Conservation (phyloP, 257 asterid genomes). For the Petrea volubilis region DNA sequence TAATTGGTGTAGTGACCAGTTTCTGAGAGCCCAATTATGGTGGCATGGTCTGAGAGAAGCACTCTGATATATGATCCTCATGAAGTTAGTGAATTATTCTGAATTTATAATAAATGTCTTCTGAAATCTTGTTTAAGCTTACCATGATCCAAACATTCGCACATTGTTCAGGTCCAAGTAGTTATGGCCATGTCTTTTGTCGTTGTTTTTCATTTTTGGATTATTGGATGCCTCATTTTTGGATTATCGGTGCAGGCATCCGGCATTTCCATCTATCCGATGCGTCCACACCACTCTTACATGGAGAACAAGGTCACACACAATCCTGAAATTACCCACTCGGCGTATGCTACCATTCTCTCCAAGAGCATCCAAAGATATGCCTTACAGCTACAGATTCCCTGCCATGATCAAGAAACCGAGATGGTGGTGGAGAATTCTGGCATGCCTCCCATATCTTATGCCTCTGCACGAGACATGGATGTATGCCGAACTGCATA, state of each 20-base stretch:
- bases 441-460: constrained; percentile 88
- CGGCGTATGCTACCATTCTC: constrained; percentile 24
- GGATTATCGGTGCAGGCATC: constrained; percentile 37
- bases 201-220: neutral
- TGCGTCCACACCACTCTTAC: constrained; percentile 51
- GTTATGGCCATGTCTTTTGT: neutral
- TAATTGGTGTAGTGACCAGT: neutral
- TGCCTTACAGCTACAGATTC: constrained; percentile 59
- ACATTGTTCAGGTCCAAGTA: neutral
- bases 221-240: constrained; percentile 16
- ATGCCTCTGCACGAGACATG: constrained; percentile 93
- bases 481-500: constrained; percentile 90
- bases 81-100: neutral
- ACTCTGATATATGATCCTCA: too few relatives aligned
- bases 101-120: constrained; percentile 1
- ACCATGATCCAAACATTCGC: neutral
- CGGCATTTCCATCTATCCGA: constrained; percentile 43
- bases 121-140: neutral
- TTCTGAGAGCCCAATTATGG: neutral
- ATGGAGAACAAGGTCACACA: constrained; percentile 46
- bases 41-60: too few relatives aligned
- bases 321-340: constrained; percentile 44
- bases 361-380: constrained; percentile 70
- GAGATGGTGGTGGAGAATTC: constrained; percentile 84
- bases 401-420: constrained; percentile 87